A percentile compares a stretch with the other conserved stretches of the same genome.
Conservation (phyloP, 805 yeast genomes). For the Maudiozyma saulgeensis region DNA sequence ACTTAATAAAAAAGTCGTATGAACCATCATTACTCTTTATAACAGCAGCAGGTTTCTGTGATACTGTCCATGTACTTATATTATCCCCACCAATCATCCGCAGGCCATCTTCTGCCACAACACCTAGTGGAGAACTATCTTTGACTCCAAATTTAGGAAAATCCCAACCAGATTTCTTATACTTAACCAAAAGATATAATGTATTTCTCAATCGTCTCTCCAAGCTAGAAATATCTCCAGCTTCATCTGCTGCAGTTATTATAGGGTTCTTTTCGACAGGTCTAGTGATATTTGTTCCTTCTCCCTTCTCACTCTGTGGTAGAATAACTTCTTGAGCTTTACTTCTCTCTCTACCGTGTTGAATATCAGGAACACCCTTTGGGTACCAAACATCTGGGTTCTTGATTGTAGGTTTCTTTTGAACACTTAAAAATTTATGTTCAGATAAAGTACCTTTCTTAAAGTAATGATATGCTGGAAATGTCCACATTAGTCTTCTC, state of each 20-base stretch:
- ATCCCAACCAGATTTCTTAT: slow-evolving; percentile 45
- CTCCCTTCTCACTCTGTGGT: slow-evolving; percentile 48
- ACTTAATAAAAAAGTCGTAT: slow-evolving; percentile 65
- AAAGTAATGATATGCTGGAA: slow-evolving; percentile 87
- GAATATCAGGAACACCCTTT: slow-evolving; percentile 76
- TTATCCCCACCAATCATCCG: slow-evolving; percentile 60
- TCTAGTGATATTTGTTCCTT: slow-evolving; percentile 49
- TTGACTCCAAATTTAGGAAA: slow-evolving; percentile 61
- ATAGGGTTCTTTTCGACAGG: slow-evolving; percentile 65
- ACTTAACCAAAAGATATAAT: slow-evolving; percentile 61
- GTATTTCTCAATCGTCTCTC: slow-evolving; percentile 76
- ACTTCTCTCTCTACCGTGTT: slow-evolving; percentile 82
- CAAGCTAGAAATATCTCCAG: slow-evolving; percentile 52
- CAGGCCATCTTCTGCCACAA: slow-evolving; percentile 66
- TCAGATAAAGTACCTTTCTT: slow-evolving; percentile 84
- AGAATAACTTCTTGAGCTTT: slow-evolving; percentile 67
- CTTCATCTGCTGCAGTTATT: slow-evolving; percentile 64
- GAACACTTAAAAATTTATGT: slow-evolving; percentile 65
- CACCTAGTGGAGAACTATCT: slow-evolving; percentile 49
- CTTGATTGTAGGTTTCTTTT: slow-evolving; percentile 62
- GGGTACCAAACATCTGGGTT: slow-evolving; percentile 73
- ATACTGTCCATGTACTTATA: slow-evolving; percentile 85
- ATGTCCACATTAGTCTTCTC: slow-evolving; percentile 92
- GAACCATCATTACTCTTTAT: slow-evolving; percentile 32
- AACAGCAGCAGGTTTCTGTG: slow-evolving; percentile 76